phyloP scores from a whole-genome alignment of 768 basidiomycete genomes.

The Rhodotorula graminis region DNA sequence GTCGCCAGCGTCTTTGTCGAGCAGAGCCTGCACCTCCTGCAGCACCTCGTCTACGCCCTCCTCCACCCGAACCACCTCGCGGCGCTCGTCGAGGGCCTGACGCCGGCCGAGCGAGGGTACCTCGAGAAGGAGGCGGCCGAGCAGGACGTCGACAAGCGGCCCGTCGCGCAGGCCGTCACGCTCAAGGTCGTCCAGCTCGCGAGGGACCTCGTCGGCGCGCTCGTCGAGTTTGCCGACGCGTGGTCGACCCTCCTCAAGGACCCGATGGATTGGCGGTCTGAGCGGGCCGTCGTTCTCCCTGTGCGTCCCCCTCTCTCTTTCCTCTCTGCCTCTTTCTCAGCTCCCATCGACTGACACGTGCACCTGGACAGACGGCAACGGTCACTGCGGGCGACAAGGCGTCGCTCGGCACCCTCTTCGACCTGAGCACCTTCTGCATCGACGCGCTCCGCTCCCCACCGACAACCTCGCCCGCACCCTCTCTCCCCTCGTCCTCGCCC shows the following conservation, averaged over 20 bases:
- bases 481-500: neutral
- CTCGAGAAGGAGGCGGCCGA: slow-evolving; percentile 62
- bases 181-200: slow-evolving; percentile 68
- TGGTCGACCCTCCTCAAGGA: slow-evolving; percentile 59
- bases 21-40: slow-evolving; percentile 53
- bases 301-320: slow-evolving; percentile 30
- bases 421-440: slow-evolving; percentile 69
- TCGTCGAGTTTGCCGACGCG: slow-evolving; percentile 65
- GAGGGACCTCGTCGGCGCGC: slow-evolving; percentile 63
- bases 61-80: slow-evolving; percentile 86
- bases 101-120: slow-evolving; percentile 63
- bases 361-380: slow-evolving; percentile 64
- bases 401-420: slow-evolving; percentile 79
- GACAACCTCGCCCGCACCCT: slow-evolving; percentile 50
- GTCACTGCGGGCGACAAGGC: slow-evolving; percentile 75
- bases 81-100: slow-evolving; percentile 72
- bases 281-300: slow-evolving; percentile 34
- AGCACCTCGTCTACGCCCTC: slow-evolving; percentile 82
- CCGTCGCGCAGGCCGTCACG: slow-evolving; percentile 66
- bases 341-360: neutral
- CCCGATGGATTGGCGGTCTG: slow-evolving; percentile 64
- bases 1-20: slow-evolving; percentile 56
- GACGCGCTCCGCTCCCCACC: slow-evolving; percentile 67
- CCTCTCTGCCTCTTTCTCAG: neutral
- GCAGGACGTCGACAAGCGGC: slow-evolving; percentile 63